Base-by-base conservation (phyloP, 306 rosid species). In the Macrotyloma uniflorum region DNA sequence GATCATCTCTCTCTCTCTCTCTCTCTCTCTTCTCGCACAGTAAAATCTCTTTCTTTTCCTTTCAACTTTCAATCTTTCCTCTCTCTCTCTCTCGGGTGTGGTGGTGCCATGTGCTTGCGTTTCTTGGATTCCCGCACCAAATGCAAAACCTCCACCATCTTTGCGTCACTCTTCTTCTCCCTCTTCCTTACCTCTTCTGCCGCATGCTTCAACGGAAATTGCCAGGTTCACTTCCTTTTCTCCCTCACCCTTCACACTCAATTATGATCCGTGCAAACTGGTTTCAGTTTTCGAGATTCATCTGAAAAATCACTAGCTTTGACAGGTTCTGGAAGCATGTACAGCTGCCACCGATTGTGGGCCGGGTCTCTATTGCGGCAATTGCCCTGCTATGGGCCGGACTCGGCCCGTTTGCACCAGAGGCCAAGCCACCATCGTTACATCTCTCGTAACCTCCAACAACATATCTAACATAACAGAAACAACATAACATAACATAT, bases 321-420 rank as follows among this genome's bases (percentile, higher is more conserved):
- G 30, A 10, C 87, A 94, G 97, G 85, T 89, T 86, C 83, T 89
- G 58, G 93, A 92, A 84, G 77, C 98, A 80, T 94, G 98, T 77
- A 77, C 91, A 5, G 84, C 90, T 13, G 71, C 90, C 45, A 67
- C 88, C 20, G 94, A 92, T 83, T 94, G 98, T 80, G 91, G 91
- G 2, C 22, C 91, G 7, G 92, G 97, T 20, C 91, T 89, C 36
- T 94, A 94, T 78, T 94, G 98, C 82, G 94, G 97, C 55, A 91
- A 92, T 80, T 94, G 97, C 77, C 96, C 98, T 81, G 86, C 91
- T 84, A 62, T 83, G 45, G 97, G 91, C 38, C 82, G 80, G 76
- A 84, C 79, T 24, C 91, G 65, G 46, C 96, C 94, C 30, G 26
- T 89, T 33, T 94, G 98, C 71, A 90, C 88, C 77, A 88, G 98